Base-by-base conservation (phyloP, 2,329 filamentous ascomycete species). In the Cladophialophora chaetospira region DNA sequence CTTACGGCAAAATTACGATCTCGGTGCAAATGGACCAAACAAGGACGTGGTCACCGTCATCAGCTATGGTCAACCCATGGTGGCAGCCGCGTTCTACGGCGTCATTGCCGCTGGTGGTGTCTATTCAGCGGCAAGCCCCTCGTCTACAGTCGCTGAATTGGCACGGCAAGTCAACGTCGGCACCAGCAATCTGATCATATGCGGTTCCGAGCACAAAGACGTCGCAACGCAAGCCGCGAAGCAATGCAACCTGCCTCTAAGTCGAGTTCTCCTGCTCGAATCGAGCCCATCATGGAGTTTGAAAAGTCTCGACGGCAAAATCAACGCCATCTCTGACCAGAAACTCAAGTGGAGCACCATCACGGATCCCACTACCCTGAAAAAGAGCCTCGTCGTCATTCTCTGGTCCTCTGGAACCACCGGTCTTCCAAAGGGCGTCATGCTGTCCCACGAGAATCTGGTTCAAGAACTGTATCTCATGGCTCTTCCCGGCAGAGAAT, bases 51-150 rank as follows among this genome's bases (percentile, higher is more conserved):
- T 85, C 11, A 78, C 83, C 3, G 75, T 79, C 15, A 77, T 85
- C 25, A 82, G 80, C 0, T 78, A 79, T 0, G 83, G 83, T 1
- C 80, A 85, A 62, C 77, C 78, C 43, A 72, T 83, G 4, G 72
- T 85, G 0, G 77, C 82, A 0, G 73, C 77, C 10, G 62, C 83
- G 1, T 82, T 83, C 65, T 85, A 77, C 61, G 80, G 78, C 11
- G 77, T 84, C 50, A 73, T 86, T 43, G 83, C 80, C 3, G 82
- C 82, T 2, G 82, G 79, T 1, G 84, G 82, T 15, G 76, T 86
- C 23, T 86, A 82, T 63, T 82, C 80, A 5, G 78, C 81, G 4
- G 81, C 81, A 0, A 80, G 76, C 44, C 73, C 80, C 0, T 73
- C 76, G 0, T 77, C 75, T 4, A 83, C 82, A 0, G 71, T 75